These are phyloP conservation scores for Podosphaera xanthii DNA, from an alignment of 2,329 filamentous ascomycete species.

Conservation along the genomic window DNA sequence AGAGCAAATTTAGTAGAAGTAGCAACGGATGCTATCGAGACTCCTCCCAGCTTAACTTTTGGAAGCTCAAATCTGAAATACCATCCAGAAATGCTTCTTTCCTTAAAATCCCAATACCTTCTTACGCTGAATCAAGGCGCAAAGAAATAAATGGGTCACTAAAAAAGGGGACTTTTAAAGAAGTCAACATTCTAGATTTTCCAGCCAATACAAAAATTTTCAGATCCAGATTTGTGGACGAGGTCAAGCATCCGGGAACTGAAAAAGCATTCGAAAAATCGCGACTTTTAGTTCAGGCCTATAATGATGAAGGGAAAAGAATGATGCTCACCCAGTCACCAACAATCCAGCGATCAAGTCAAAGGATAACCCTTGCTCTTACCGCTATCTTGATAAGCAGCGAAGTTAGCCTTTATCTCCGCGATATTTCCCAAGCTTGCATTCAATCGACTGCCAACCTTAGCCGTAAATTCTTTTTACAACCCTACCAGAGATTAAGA, in stretches of 20 bases:
- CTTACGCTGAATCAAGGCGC: neutral
- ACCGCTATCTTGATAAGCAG: neutral
- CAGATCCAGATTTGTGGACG: neutral
- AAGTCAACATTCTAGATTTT: neutral
- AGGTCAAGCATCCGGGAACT: neutral
- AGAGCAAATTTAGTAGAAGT: neutral
- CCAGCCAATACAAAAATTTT: neutral
- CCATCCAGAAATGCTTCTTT: no score
- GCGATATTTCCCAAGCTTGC: conserved; percentile 2
- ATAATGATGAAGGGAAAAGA: conserved; percentile 3
- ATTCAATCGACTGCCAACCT: conserved; percentile 1
- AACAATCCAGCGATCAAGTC: conserved; percentile 3
- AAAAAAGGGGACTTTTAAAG: conserved; percentile 1
- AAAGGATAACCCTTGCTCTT: conserved; percentile 1
- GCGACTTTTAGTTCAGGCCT: conserved; percentile 2
- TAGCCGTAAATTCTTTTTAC: neutral
- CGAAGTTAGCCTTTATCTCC: neutral
- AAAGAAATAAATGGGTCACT: neutral
- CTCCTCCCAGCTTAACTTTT: neutral
- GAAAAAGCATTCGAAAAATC: conserved; percentile 1
- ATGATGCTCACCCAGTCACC: conserved; percentile 3
- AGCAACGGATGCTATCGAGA: neutral
- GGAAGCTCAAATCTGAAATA: neutral
- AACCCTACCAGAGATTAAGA: neutral
- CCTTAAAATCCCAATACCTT: neutral